A percentile compares a stretch with the other conserved stretches of the same genome.
phyloP scores from a whole-genome alignment of 371 early-diverging fungal species.

The Apophysomyces sp. region DNA sequence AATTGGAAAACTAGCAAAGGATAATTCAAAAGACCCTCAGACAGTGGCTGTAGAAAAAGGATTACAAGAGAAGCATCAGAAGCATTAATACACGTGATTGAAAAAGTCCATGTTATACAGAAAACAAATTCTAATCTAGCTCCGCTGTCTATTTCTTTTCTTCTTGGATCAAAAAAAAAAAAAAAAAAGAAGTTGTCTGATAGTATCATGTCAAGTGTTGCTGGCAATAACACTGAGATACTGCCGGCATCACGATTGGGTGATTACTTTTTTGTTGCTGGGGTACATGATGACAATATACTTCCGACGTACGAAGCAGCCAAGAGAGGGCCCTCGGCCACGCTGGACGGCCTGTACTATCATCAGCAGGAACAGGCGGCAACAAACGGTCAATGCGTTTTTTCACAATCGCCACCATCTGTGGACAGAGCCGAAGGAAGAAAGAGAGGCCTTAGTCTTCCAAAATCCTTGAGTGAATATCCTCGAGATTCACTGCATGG shows the following conservation, averaged over 20 bases:
- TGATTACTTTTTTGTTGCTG: constrained; percentile 52
- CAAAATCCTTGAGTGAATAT: constrained; percentile 2
- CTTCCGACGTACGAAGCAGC: constrained; percentile 31
- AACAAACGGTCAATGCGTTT: not conserved
- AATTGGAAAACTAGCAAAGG: not conserved
- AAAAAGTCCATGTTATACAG: not conserved
- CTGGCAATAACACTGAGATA: not conserved
- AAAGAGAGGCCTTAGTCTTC: not conserved
- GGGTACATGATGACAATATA: constrained; percentile 38
- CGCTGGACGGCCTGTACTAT: constrained; percentile 26
- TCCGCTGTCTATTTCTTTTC: not conserved
- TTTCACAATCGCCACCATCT: not conserved
- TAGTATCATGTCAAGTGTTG: not conserved
- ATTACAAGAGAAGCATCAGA: not conserved
- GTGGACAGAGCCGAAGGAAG: not conserved
- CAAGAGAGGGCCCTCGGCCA: constrained; percentile 18
- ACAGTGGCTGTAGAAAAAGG: not conserved
- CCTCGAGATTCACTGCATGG: constrained; percentile 19
- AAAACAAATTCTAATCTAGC: not conserved
- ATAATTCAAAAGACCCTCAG: not conserved
- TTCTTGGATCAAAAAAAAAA: not conserved
- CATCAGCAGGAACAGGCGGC: constrained; percentile 34
- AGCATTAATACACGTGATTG: not conserved
- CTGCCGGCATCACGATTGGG: constrained; percentile 26
- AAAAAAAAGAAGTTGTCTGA: too few species aligned